A percentile compares a stretch with the other conserved stretches of the same genome.
These are phyloP conservation scores for Neonectria punicea DNA, from an alignment of 2,329 filamentous ascomycete genomes.

Conservation along the genomic window DNA sequence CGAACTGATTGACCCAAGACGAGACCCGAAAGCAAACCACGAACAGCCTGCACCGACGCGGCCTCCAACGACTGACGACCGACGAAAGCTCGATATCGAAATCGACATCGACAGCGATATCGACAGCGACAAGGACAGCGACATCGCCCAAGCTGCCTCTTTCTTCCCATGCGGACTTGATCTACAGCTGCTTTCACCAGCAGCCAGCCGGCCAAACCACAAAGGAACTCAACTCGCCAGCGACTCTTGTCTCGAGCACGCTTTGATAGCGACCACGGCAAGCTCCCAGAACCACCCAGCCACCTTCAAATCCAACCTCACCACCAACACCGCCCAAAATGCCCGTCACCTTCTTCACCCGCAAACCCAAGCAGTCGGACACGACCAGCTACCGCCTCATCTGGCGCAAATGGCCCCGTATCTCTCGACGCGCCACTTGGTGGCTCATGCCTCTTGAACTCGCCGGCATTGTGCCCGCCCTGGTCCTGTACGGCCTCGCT, in stretches of 20 bases:
- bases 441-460: constrained; percentile 75
- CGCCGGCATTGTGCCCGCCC: constrained; percentile 68
- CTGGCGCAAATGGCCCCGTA: constrained; percentile 66
- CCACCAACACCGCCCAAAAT: constrained; percentile 25
- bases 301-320: neutral
- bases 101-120: neutral
- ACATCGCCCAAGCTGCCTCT: constrained; percentile 1
- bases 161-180: constrained; percentile 32
- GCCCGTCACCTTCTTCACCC: constrained; percentile 37
- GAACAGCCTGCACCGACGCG: constrained; percentile 29
- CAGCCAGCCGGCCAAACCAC: constrained; percentile 28
- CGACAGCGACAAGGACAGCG: neutral
- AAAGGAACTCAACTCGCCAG: constrained; percentile 5
- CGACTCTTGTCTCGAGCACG: constrained; percentile 1
- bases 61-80: constrained; percentile 13
- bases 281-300: neutral
- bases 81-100: neutral
- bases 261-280: constrained; percentile 19
- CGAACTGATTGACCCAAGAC: constrained; percentile 14
- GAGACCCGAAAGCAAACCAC: constrained; percentile 26
- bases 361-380: constrained; percentile 30
- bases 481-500: constrained; percentile 78
- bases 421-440: constrained; percentile 64
- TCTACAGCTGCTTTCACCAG: constrained; percentile 34
- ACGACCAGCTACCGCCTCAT: constrained; percentile 62